These are phyloP conservation scores for Colletotrichum sp. DNA, from an alignment of 2,329 filamentous ascomycete species.

Conservation along the genomic window DNA sequence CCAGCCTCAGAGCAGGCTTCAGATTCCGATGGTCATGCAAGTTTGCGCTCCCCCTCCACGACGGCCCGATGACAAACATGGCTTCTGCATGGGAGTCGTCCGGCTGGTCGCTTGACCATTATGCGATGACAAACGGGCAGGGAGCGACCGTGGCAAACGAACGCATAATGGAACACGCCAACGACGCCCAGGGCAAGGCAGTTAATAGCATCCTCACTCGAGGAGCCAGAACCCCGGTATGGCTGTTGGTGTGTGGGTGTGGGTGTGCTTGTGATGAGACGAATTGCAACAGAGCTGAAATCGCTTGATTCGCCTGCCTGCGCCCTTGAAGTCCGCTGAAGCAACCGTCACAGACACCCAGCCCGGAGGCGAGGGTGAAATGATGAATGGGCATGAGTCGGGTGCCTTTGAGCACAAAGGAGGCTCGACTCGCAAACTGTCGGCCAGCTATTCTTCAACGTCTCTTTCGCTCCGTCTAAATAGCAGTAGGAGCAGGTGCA, in stretches of 20 bases:
- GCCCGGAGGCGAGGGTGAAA: background rate
- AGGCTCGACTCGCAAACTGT: background rate
- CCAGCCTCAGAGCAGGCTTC: background rate
- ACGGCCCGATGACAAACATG: background rate
- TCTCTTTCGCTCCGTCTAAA: background rate
- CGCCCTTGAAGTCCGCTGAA: background rate
- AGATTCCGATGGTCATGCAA: background rate
- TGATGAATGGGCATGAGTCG: conserved; percentile 2
- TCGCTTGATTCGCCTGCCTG: background rate
- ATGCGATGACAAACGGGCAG: background rate
- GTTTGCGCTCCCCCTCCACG: background rate
- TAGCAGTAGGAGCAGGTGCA: background rate
- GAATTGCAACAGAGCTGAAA: background rate
- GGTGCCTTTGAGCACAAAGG: background rate
- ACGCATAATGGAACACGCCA: background rate
- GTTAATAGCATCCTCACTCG: background rate
- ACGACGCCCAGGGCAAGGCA: background rate
- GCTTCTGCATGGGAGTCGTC: background rate
- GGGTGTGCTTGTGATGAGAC: background rate
- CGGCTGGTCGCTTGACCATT: background rate
- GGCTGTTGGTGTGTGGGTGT: background rate
- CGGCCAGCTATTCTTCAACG: background rate
- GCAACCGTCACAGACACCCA: background rate
- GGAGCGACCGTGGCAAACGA: background rate
- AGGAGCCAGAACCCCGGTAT: background rate